Evolutionary conservation across 768 basidiomycete genomes (phyloP), one percentile per base, ranked within the genome.

Genomic region (Leucocoprinus birnbaumii): DNA sequence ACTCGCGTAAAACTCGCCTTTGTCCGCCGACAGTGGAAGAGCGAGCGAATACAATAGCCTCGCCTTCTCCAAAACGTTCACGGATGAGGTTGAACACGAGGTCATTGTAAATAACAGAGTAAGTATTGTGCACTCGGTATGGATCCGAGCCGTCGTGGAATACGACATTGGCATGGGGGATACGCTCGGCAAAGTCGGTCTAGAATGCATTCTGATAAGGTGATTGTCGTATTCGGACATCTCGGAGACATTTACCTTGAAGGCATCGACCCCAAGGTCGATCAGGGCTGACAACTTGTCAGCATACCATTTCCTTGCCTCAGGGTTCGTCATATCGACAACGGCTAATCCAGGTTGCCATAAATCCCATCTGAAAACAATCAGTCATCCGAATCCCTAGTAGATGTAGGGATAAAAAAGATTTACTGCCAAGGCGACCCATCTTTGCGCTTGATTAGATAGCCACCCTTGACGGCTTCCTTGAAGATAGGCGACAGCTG

Each of bases 181-280:
- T 88, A 10, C 87, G 80, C 66, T 91, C 88, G 25, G 82, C 88
- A 63, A 90, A 90, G 63, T 90, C 87, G 6, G 86, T 90, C 83
- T 86, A 42, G 4, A 18, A 26, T 10, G 24, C 3, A 27, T 22
- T 2, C 31, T 43, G 43, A 45, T 16, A 58, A 9, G 24, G 14
- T 42, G 35, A 34, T 34, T 4, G 35, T 19, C 10, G 2, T 7
- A 27, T 13, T 26, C 11, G 27, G 13, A 16, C 14, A 37, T 44
- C 31, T 26, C 21, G 37, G 56, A 25, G n/a, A n/a, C 13, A 31
- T 61, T 41, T 50, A 83, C 83, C 74, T 85, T 88, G 69, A 89
- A 80, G 43, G 71, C 67, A 60, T 81, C 80, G 24, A 81, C 80
- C 6, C 80, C 81, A 31, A 83, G 70, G 55, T 82, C 80, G 45